These are phyloP conservation scores for Cajanus cajan DNA, from an alignment of 306 rosid genomes.

Conservation along the genomic window DNA sequence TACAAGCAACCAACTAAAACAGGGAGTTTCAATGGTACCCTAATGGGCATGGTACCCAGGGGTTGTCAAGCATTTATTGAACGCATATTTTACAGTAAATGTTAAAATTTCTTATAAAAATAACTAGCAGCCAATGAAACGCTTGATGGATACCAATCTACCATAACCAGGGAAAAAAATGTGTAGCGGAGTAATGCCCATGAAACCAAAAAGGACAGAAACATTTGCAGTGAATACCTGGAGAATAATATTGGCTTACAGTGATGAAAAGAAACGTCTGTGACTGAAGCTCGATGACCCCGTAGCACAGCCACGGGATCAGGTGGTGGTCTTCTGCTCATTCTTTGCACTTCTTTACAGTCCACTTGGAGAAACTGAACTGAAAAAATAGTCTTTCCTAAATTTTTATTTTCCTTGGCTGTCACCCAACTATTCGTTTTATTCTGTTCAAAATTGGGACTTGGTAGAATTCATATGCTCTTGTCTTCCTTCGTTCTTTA, in stretches of 20 bases:
- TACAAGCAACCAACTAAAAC: not conserved
- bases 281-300: slow-evolving; percentile 89
- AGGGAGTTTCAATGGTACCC: not conserved
- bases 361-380: not conserved
- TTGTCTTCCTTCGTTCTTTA: not conserved
- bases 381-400: not conserved
- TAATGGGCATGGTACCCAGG: not conserved
- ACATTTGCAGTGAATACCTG: slow-evolving; percentile 41
- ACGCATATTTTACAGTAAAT: not conserved
- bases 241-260: slow-evolving; percentile 58
- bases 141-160: not conserved
- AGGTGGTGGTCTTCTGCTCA: slow-evolving; percentile 72
- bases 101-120: not conserved
- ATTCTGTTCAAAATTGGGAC: not conserved
- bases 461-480: not conserved
- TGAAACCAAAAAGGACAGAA: not conserved
- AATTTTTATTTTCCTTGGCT: not conserved
- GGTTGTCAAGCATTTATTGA: not conserved
- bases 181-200: not conserved
- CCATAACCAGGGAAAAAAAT: not conserved
- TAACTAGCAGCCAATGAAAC: not conserved
- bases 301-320: slow-evolving; percentile 88
- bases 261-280: slow-evolving; percentile 70
- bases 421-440: not conserved
- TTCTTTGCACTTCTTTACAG: slow-evolving; percentile 21